Conservation (phyloP, 139 green algal species). For the Spirogloea muscicola region DNA sequence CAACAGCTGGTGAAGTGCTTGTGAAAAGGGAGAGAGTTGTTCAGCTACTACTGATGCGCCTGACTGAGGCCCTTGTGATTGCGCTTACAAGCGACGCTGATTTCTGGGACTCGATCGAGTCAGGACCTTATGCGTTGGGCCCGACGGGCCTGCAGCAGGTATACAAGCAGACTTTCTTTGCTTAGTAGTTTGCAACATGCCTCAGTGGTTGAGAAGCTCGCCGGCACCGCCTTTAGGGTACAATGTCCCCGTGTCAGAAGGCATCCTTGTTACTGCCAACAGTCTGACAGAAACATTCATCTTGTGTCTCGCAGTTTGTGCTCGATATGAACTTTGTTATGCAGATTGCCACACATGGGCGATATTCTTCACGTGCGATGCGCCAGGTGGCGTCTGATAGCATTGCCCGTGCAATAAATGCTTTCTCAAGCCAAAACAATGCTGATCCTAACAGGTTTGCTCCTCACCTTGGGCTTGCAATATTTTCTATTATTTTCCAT, state of each 20-base stretch:
- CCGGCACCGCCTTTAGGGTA: background rate
- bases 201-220: background rate
- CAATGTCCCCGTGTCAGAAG: background rate
- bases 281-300: too few species aligned
- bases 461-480: too few species aligned
- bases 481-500: too few species aligned
- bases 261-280: background rate
- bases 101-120: slow-evolving; percentile 35
- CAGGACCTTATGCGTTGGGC: slow-evolving; percentile 12
- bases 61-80: slow-evolving; percentile 33
- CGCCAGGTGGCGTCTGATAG: slow-evolving; percentile 28
- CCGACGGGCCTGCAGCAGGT: slow-evolving; percentile 42
- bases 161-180: background rate
- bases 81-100: slow-evolving; percentile 16
- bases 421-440: too few species aligned
- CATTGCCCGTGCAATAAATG: too few species aligned
- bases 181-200: background rate
- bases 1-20: slow-evolving; percentile 24
- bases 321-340: slow-evolving; percentile 48
- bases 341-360: slow-evolving; percentile 23
- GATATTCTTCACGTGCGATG: slow-evolving; percentile 34
- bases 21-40: slow-evolving; percentile 19
- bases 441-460: too few species aligned
- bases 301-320: slow-evolving; percentile 27
- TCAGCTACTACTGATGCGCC: slow-evolving; percentile 40